Conservation (phyloP, 2,329 filamentous ascomycete species). For the Dothistroma pini region DNA sequence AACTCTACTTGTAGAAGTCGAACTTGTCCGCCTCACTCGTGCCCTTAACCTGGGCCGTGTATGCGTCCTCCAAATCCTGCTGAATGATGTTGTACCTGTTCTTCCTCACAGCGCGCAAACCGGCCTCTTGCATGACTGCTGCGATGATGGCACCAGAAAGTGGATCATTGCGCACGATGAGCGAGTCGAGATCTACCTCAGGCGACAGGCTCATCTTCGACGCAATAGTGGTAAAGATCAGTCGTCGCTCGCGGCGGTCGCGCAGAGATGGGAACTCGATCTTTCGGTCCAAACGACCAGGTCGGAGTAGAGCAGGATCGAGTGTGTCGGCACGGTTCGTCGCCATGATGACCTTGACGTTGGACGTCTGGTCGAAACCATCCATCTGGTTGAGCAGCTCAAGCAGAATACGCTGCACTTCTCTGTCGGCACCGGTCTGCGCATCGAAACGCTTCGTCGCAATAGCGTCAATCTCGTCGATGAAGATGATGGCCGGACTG, state of each 20-base stretch:
- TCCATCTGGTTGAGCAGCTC: slow-evolving; percentile 99
- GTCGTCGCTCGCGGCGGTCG: slow-evolving; percentile 86
- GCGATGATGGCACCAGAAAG: slow-evolving; percentile 94
- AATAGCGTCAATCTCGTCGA: slow-evolving; percentile 98
- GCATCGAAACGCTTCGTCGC: slow-evolving; percentile 99
- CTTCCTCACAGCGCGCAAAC: slow-evolving; percentile 88
- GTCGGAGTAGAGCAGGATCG: slow-evolving; percentile 89
- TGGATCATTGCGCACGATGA: slow-evolving; percentile 96
- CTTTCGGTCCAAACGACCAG: slow-evolving; percentile 93
- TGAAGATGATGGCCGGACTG: slow-evolving; percentile 98
- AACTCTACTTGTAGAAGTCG: slow-evolving; percentile 81
- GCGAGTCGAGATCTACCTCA: slow-evolving; percentile 90
- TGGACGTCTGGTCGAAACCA: slow-evolving; percentile 96
- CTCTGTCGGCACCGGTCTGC: slow-evolving; percentile 94
- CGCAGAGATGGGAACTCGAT: slow-evolving; percentile 97
- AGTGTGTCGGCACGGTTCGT: slow-evolving; percentile 97
- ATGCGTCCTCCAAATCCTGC: slow-evolving; percentile 92
- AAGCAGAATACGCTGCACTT: slow-evolving; percentile 96
- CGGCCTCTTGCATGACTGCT: slow-evolving; percentile 98
- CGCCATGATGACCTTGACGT: slow-evolving; percentile 99
- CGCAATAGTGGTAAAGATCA: slow-evolving; percentile 98
- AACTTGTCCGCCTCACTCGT: slow-evolving; percentile 69
- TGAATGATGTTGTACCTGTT: slow-evolving; percentile 99
- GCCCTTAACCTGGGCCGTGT: slow-evolving; percentile 93
- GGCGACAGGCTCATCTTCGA: slow-evolving; percentile 95